phyloP scores from a whole-genome alignment of 805 yeast species.

The Wickerhamomyces chambardii region DNA sequence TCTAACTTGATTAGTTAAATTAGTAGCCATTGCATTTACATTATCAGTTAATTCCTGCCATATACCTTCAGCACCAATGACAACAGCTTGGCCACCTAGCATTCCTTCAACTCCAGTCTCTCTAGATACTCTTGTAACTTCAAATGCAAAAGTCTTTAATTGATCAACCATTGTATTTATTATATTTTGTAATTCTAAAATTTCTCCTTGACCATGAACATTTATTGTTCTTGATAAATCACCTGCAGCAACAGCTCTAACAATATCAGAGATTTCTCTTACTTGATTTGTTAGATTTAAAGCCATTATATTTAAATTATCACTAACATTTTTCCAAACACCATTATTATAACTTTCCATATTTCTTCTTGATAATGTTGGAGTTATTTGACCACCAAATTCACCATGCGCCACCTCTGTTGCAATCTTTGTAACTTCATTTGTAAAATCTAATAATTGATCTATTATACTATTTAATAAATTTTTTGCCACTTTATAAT shows the following conservation, averaged over 20 bases:
- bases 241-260: conserved; percentile 83
- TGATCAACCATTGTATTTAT: conserved; percentile 90
- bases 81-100: conserved; percentile 86
- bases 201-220: conserved; percentile 90
- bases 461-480: conserved; percentile 21
- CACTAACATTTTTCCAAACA: conserved; percentile 78
- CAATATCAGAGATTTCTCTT: conserved; percentile 84
- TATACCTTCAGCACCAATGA: conserved; percentile 78
- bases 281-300: conserved; percentile 81
- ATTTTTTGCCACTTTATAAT: neutral
- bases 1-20: conserved; percentile 82
- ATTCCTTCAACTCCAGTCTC: conserved; percentile 92
- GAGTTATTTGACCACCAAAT: conserved; percentile 81
- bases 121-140: conserved; percentile 82
- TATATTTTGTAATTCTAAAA: conserved; percentile 75
- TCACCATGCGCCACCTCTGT: conserved; percentile 87
- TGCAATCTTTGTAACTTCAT: conserved; percentile 81
- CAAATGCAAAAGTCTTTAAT: conserved; percentile 77
- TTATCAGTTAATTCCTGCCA: conserved; percentile 90
- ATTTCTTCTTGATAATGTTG: conserved; percentile 26
- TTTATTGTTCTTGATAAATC: conserved; percentile 76
- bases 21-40: conserved; percentile 89
- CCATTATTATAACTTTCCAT: too few relatives aligned
- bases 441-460: conserved; percentile 73
- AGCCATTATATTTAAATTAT: conserved; percentile 85